phyloP scores from a whole-genome alignment of 2,329 filamentous ascomycete species.

The Penicillium sp. region DNA sequence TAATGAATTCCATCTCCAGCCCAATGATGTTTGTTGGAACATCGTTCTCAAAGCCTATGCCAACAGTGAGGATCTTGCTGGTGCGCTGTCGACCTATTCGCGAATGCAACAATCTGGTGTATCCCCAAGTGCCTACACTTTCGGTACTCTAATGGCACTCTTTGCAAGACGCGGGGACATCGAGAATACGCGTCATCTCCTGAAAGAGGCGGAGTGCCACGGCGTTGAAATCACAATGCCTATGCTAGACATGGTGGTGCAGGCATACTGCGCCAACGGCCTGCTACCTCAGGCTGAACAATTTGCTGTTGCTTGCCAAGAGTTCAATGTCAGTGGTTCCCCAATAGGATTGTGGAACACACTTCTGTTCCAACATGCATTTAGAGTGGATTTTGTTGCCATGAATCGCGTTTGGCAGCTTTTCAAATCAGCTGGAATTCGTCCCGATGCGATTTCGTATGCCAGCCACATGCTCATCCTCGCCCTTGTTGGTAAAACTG shows the following conservation, averaged over 20 bases:
- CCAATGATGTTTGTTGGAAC: constrained; percentile 65
- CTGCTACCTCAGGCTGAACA: constrained; percentile 51
- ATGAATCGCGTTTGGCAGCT: constrained; percentile 49
- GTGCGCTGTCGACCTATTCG: constrained; percentile 59
- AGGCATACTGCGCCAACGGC: constrained; percentile 59
- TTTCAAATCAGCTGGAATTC: constrained; percentile 50
- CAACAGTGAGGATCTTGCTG: constrained; percentile 60
- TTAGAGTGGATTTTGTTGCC: constrained; percentile 53
- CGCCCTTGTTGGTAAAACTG: constrained; percentile 47
- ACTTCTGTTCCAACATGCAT: constrained; percentile 63
- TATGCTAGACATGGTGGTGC: constrained; percentile 61
- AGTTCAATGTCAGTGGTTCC: constrained; percentile 46
- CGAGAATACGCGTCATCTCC: constrained; percentile 59
- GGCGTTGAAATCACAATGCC: constrained; percentile 48
- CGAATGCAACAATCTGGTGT: constrained; percentile 48
- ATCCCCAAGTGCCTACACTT: constrained; percentile 58
- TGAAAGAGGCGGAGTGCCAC: constrained; percentile 54
- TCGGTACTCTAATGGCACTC: constrained; percentile 68
- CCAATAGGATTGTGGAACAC: constrained; percentile 70
- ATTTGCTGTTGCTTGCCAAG: constrained; percentile 53
- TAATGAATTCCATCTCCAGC: constrained; percentile 50
- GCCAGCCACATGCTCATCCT: constrained; percentile 56
- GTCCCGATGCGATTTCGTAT: constrained; percentile 54
- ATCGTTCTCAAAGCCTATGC: constrained; percentile 66
- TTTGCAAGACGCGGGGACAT: constrained; percentile 67